These are phyloP conservation scores for Metschnikowia similis DNA, from an alignment of 805 yeast genomes.

Conservation along the genomic window DNA sequence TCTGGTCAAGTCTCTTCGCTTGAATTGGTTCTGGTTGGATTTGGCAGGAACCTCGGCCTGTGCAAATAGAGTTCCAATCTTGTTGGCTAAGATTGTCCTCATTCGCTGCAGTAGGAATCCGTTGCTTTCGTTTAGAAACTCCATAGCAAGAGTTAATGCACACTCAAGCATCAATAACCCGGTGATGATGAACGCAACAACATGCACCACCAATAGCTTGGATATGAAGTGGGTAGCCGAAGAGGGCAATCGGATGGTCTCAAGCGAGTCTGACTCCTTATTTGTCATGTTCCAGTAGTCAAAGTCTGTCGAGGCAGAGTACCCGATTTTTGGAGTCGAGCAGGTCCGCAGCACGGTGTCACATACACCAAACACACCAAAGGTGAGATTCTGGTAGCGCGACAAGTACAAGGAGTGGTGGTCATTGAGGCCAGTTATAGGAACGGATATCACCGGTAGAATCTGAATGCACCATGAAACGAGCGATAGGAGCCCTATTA, in stretches of 20 bases:
- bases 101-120: background rate
- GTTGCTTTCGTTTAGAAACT: background rate
- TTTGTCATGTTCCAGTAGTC: background rate
- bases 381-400: conserved; percentile 28
- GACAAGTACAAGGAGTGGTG: conserved; percentile 27
- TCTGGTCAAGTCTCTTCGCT: conserved; percentile 9
- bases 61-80: background rate
- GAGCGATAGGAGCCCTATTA: conserved; percentile 25
- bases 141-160: conserved; percentile 1
- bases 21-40: background rate
- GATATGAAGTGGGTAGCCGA: conserved; percentile 36
- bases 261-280: background rate
- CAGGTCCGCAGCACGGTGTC: conserved; percentile 25
- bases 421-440: conserved; percentile 29
- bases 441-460: conserved; percentile 40
- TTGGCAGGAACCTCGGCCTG: background rate
- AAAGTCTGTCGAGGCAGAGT: conserved; percentile 17
- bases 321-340: conserved; percentile 35
- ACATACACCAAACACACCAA: conserved; percentile 45
- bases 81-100: background rate
- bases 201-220: conserved; percentile 39
- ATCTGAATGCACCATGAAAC: conserved; percentile 34
- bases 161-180: conserved; percentile 12
- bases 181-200: conserved; percentile 34
- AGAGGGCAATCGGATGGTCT: conserved; percentile 34